A percentile compares a stretch with the other conserved stretches of the same genome.
Conservation (phyloP, 441 rosid species). For the Brassica hybrid region DNA sequence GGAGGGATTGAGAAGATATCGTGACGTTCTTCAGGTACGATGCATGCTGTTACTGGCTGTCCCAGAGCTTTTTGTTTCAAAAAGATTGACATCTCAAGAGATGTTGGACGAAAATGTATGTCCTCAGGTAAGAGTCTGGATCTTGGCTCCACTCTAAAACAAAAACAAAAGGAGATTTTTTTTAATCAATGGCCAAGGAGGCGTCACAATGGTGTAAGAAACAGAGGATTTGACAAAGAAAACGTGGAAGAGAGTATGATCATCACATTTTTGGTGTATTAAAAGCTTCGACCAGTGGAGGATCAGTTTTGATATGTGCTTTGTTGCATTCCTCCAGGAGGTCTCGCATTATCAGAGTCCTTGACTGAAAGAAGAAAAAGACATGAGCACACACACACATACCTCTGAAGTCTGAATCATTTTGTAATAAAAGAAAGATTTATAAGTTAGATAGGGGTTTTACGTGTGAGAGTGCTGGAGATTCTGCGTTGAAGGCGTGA, state of each 20-base stretch:
- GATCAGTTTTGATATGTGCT: background rate
- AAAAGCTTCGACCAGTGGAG: background rate
- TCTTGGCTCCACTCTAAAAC: background rate
- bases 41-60: background rate
- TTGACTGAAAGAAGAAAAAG: background rate
- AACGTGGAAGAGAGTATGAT: background rate
- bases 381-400: background rate
- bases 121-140: background rate
- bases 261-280: background rate
- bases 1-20: background rate
- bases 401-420: background rate
- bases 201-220: background rate
- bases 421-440: background rate
- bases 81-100: background rate
- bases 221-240: background rate
- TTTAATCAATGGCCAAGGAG: background rate
- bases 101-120: background rate
- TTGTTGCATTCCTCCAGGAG: background rate
- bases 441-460: background rate
- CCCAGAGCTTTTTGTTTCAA: background rate
- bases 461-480: background rate
- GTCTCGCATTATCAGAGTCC: background rate
- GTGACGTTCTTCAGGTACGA: slow-evolving; percentile 1
- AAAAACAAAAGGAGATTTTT: background rate
- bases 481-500: background rate